Evolutionary conservation across 2,329 filamentous ascomycete species (phyloP).

Genomic region (Atkinsonella hypoxylon): DNA sequence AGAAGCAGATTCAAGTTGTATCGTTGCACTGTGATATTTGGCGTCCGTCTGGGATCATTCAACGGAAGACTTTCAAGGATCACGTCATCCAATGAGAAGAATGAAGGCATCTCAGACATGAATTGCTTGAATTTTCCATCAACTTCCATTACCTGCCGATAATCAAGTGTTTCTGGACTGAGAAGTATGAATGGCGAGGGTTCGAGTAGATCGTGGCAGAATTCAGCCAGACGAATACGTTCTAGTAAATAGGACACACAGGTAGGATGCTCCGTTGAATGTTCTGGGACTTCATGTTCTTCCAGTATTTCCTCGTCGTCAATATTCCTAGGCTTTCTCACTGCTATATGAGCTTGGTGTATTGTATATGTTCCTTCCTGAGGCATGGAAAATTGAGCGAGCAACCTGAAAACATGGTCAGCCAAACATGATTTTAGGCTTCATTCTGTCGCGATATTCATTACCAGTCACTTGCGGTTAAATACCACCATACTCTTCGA

Average conservation of each 20-base stretch:
- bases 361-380: constrained; percentile 24
- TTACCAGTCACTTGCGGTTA: constrained; percentile 28
- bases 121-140: constrained; percentile 19
- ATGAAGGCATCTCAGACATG: constrained; percentile 17
- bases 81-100: constrained; percentile 14
- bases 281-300: constrained; percentile 15
- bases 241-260: constrained; percentile 26
- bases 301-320: constrained; percentile 25
- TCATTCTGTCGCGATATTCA: not conserved
- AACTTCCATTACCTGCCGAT: constrained; percentile 20
- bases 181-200: constrained; percentile 14
- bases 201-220: constrained; percentile 24
- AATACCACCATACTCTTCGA: constrained; percentile 32
- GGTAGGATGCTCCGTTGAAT: constrained; percentile 20
- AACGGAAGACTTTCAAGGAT: constrained; percentile 11
- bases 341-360: constrained; percentile 26
- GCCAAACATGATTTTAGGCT: not conserved
- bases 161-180: constrained; percentile 19
- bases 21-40: constrained; percentile 18
- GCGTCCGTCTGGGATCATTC: constrained; percentile 13
- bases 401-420: constrained; percentile 17
- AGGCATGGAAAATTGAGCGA: constrained; percentile 23
- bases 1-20: constrained; percentile 22
- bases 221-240: constrained; percentile 24
- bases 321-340: constrained; percentile 26